Percentiles rank a stretch among this genome's conserved stretches.
phyloP scores from a whole-genome alignment of 768 basidiomycete genomes.

The Steccherinum ochraceum region DNA sequence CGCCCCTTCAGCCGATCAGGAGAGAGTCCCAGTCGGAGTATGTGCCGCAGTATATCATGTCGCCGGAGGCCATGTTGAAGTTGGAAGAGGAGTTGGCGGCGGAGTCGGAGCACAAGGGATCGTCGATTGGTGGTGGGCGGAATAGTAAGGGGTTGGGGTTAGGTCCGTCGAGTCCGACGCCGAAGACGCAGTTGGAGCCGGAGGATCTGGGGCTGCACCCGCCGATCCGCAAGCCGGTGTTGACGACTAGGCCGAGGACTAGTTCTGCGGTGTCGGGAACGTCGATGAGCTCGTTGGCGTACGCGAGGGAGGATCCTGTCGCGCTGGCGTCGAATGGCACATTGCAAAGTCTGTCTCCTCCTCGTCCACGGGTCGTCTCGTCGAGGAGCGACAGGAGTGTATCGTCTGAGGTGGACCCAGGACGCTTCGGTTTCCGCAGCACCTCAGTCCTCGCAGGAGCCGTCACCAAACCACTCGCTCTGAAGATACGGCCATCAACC shows the following conservation, averaged over 20 bases:
- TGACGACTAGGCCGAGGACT: slow-evolving; percentile 6
- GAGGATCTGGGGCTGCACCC: slow-evolving; percentile 17
- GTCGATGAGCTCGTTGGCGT: slow-evolving; percentile 16
- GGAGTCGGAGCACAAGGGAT: slow-evolving; percentile 18
- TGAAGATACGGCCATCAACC: not conserved
- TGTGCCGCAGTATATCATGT: slow-evolving; percentile 60
- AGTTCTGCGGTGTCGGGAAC: slow-evolving; percentile 16
- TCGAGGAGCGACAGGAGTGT: not conserved
- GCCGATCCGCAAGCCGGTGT: slow-evolving; percentile 3
- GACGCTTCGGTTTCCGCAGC: not conserved
- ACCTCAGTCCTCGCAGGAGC: not conserved
- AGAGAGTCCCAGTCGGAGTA: slow-evolving; percentile 38
- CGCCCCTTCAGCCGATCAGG: slow-evolving; percentile 21
- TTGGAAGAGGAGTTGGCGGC: slow-evolving; percentile 45
- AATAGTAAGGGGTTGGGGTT: slow-evolving; percentile 1
- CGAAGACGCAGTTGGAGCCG: slow-evolving; percentile 18
- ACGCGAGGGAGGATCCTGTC: slow-evolving; percentile 5
- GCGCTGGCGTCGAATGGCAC: not conserved
- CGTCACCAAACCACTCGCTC: not conserved
- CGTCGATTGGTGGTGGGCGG: slow-evolving; percentile 6
- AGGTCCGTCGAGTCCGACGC: slow-evolving; percentile 2
- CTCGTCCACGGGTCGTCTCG: not conserved
- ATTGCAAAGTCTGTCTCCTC: not conserved
- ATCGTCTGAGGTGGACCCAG: not conserved
- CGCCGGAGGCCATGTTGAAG: slow-evolving; percentile 56